Percentiles rank a stretch among this genome's conserved stretches.
phyloP scores from a whole-genome alignment of 345 rosid genomes.

The Gossypium australe region DNA sequence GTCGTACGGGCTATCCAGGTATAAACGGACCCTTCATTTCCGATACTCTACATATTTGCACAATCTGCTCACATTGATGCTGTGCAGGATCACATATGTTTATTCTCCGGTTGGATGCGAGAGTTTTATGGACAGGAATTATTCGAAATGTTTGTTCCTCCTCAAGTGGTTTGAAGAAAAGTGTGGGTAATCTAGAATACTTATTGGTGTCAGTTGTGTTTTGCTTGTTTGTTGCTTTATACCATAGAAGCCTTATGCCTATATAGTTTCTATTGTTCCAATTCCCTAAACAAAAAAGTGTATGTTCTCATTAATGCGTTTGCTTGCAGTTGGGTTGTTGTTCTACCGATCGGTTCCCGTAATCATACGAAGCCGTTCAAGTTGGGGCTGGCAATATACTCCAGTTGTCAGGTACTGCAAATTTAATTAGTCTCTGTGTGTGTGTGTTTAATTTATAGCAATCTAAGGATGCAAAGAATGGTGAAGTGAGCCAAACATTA shows the following conservation, averaged over 20 bases:
- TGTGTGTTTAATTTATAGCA: not conserved
- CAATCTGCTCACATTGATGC: not conserved
- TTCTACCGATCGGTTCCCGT: conserved; percentile 77
- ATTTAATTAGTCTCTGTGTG: not conserved
- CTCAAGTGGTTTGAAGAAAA: conserved; percentile 81
- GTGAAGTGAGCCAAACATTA: not conserved
- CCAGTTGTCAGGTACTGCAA: conserved; percentile 55
- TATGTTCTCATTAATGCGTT: not conserved
- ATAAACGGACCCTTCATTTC: not conserved
- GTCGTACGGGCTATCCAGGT: conserved; percentile 90
- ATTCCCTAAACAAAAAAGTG: too few species aligned
- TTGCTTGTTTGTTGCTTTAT: not conserved
- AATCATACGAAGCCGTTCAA: conserved; percentile 62
- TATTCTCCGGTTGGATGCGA: conserved; percentile 92
- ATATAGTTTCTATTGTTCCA: not conserved
- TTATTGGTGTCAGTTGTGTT: not conserved
- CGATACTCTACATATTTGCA: not conserved
- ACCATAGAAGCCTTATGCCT: not conserved
- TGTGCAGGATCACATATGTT: conserved; percentile 65
- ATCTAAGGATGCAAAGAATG: not conserved
- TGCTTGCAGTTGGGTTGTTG: conserved; percentile 75
- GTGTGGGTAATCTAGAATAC: conserved; percentile 46
- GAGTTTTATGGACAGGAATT: conserved; percentile 81
- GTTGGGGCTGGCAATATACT: conserved; percentile 80
- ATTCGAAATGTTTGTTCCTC: conserved; percentile 64